Conservation (phyloP, 176 grass and related monocot species). For the Cenchrus fungigraminus region DNA sequence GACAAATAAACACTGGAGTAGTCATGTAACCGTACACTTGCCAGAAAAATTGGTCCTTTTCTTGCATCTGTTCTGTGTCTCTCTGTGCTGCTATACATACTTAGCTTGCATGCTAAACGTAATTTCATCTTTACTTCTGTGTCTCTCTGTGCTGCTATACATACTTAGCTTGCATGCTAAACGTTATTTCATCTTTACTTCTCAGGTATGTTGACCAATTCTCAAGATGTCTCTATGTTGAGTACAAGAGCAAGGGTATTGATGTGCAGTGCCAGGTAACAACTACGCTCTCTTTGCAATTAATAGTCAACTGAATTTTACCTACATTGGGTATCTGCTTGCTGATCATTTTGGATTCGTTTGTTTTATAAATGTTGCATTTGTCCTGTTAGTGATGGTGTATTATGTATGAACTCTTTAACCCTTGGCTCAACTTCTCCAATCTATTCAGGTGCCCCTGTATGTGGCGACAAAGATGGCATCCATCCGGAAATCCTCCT, state of each 20-base stretch:
- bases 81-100: neutral
- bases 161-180: neutral
- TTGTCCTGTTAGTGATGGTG: neutral
- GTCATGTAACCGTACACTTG: neutral
- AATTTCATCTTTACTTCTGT: neutral
- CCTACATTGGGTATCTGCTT: neutral
- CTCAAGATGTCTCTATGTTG: slow-evolving; percentile 84
- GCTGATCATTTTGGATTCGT: neutral
- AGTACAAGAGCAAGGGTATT: slow-evolving; percentile 93
- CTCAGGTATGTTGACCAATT: slow-evolving; percentile 89
- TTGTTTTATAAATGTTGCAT: neutral
- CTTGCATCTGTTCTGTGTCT: neutral
- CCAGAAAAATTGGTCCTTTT: neutral
- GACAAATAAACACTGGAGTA: neutral
- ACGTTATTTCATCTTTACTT: neutral
- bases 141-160: neutral
- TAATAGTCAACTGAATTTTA: no score
- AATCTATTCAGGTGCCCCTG: slow-evolving; percentile 33
- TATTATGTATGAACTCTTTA: neutral
- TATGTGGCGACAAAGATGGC: slow-evolving; percentile 78
- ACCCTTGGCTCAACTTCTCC: slow-evolving; percentile 4
- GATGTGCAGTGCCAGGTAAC: slow-evolving; percentile 94
- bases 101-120: slow-evolving; percentile 1
- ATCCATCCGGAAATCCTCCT: slow-evolving; percentile 45
- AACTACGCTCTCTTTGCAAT: neutral